Evolutionary conservation across 495 filamentous ascomycete genomes (phyloP), one percentile per base, ranked within the genome.

Genomic region (Talaromyces borbonicus): DNA sequence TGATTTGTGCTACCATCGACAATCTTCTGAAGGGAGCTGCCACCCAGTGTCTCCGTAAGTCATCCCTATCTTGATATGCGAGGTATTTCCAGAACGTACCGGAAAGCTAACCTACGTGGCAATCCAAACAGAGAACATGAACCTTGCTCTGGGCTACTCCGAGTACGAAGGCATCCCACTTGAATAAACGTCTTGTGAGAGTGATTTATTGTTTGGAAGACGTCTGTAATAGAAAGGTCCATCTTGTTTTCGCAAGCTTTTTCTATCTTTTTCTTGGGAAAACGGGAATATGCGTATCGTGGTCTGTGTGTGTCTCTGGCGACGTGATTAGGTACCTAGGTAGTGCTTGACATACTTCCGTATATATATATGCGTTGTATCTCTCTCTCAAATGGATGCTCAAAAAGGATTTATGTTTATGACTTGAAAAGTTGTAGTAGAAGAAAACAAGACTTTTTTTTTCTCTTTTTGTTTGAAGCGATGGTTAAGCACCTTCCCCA

Each of bases 1-100:
- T 98, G 41, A 79, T 98, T 41, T 94, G 89, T 60, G 90, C 84
- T 16, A 95, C 90, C n/a, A 97, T 98, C 53, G 92, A 98, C 63
- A 97, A 98, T 67, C 69, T 97, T 49, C 73, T 95, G 45, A 98
- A 98, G 78, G 92, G 92, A 30, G 92, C 92, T 30, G 89, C 88
- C 5, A 98, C 92, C 39, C 92, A 97, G 68, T 95, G 88, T 67
- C 65, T 95, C 58, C 89, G 84, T 89, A 74, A 75, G 84, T 79
- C n/a, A 16, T 29, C 0, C 14, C 2, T 19, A 25, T 4, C 31
- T 25, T 26, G 8, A 35, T 43, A 38, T 52, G 11, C 39, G 12
- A 45, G 11, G 15, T 18, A 26, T 0, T 39, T n/a, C n/a, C n/a
- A n/a, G n/a, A n/a, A n/a, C n/a, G n/a, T n/a, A n/a, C 43, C 22